Evolutionary conservation across 2,329 filamentous ascomycete species (phyloP).

Genomic region (Mycogone perniciosa): DNA sequence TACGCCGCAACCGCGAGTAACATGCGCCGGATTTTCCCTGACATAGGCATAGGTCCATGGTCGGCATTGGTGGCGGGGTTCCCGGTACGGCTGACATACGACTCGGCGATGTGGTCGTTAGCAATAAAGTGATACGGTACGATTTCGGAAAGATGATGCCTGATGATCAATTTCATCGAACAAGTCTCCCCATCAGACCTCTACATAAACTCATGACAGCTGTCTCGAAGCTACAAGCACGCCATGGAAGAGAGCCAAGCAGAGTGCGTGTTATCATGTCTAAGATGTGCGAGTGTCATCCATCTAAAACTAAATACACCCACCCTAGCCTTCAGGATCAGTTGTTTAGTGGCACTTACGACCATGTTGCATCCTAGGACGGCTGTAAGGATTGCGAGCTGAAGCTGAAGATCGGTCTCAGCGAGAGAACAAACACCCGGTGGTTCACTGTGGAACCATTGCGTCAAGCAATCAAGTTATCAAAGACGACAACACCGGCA

Average conservation of each 20-base stretch:
- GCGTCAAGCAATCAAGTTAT: neutral
- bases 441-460: neutral
- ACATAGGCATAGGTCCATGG: constrained; percentile 16
- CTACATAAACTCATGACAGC: neutral
- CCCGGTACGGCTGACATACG: constrained; percentile 9
- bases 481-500: neutral
- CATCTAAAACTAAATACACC: neutral
- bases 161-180: neutral
- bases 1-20: constrained; percentile 16
- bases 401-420: neutral
- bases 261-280: neutral
- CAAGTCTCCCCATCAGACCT: neutral
- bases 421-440: neutral
- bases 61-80: constrained; percentile 17
- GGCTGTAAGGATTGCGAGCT: neutral
- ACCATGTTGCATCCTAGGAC: neutral
- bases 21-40: constrained; percentile 26
- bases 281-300: neutral
- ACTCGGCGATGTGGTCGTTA: constrained; percentile 18
- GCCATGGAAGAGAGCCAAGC: neutral
- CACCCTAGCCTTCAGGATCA: neutral
- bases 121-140: constrained; percentile 5
- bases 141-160: constrained; percentile 6
- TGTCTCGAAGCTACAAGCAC: neutral
- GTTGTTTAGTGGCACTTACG: neutral